Percentiles rank a stretch among this genome's conserved stretches.
Evolutionary conservation across 2,329 filamentous ascomycete genomes (phyloP).

Genomic region (Claviceps sp.): DNA sequence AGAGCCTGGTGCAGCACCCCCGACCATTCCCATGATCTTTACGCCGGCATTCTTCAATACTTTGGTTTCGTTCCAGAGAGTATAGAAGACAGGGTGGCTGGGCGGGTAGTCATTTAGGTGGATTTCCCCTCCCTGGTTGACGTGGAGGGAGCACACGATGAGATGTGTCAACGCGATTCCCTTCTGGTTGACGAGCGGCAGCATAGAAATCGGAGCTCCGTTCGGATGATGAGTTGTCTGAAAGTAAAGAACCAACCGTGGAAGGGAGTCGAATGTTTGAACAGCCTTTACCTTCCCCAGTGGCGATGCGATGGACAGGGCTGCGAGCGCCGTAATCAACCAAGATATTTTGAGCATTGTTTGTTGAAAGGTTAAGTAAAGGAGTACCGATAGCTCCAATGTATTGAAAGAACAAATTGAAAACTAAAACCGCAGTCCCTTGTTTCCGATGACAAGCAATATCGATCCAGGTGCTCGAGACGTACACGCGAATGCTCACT

Average conservation of each 20-base stretch:
- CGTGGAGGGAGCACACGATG: conserved; percentile 69
- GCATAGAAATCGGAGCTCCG: conserved; percentile 32
- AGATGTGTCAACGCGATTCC: conserved; percentile 52
- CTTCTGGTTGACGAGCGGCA: conserved; percentile 27
- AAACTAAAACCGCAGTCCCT: background rate
- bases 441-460: background rate
- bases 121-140: conserved; percentile 53
- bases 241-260: background rate
- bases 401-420: background rate
- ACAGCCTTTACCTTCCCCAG: background rate
- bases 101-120: conserved; percentile 68
- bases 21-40: conserved; percentile 71
- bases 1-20: conserved; percentile 64
- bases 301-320: background rate
- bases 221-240: conserved; percentile 20
- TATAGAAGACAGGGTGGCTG: conserved; percentile 46
- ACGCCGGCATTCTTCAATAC: conserved; percentile 58
- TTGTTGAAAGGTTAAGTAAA: background rate
- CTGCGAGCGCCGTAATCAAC: background rate
- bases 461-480: background rate
- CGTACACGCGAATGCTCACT: background rate
- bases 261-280: background rate
- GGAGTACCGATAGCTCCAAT: background rate
- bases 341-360: background rate
- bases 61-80: conserved; percentile 62